Percentiles rank a stretch among this genome's conserved stretches.
Conservation (phyloP, 768 basidiomycete species). For the Steccherinum ochraceum region DNA sequence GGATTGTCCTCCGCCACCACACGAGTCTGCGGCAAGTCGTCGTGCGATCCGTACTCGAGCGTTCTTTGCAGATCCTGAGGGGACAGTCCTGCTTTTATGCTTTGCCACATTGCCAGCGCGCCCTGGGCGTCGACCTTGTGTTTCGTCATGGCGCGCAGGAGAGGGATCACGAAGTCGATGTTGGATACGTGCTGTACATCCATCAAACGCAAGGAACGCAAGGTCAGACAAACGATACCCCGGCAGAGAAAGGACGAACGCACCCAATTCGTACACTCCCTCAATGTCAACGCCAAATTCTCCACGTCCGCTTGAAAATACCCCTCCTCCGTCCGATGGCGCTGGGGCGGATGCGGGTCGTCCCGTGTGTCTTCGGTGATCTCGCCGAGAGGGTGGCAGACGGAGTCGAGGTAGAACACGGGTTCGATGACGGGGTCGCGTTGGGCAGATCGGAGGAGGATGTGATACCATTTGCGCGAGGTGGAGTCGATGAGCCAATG, state of each 20-base stretch:
- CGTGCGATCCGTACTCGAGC: not conserved
- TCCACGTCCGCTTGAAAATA: not conserved
- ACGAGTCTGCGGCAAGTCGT: too few species aligned
- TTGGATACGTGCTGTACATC: not conserved
- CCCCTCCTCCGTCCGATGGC: not conserved
- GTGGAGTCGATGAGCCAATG: not conserved
- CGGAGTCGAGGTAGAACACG: not conserved
- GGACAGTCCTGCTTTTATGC: not conserved
- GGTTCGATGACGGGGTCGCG: not conserved
- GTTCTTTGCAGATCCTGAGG: not conserved
- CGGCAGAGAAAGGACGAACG: not conserved
- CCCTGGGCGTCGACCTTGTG: not conserved
- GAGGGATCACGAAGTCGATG: not conserved
- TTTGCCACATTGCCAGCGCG: not conserved
- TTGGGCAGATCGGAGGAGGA: too few species aligned
- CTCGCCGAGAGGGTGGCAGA: not conserved
- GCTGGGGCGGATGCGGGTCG: not conserved
- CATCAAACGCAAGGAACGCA: too few species aligned
- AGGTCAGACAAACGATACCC: too few species aligned
- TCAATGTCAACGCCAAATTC: not conserved
- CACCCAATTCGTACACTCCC: not conserved
- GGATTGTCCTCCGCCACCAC: too few species aligned
- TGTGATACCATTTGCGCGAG: not conserved
- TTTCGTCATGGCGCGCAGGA: not conserved
- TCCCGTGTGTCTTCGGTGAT: not conserved